These are phyloP conservation scores for Solanum piurae DNA, from an alignment of 257 asterid species.

Conservation along the genomic window DNA sequence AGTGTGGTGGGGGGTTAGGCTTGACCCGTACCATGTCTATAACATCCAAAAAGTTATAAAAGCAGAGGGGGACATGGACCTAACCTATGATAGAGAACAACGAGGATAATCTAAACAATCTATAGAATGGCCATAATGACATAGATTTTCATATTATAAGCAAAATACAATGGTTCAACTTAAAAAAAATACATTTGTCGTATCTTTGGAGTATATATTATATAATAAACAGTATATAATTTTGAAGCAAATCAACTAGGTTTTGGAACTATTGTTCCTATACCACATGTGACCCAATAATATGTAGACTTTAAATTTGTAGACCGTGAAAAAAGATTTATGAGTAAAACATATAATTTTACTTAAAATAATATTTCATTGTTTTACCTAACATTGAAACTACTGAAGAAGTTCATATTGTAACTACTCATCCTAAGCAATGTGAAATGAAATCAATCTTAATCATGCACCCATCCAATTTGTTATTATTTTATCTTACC, in stretches of 20 bases:
- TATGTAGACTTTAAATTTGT: no score
- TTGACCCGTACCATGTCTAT: not conserved
- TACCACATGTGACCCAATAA: not conserved
- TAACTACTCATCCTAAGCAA: not conserved
- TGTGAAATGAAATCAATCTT: not conserved
- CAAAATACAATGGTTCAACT: not conserved
- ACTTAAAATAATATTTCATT: not conserved
- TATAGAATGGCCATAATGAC: no score
- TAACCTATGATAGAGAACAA: not conserved
- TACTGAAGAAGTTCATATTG: not conserved
- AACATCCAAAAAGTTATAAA: not conserved
- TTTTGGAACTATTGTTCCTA: not conserved
- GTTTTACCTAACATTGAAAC: not conserved
- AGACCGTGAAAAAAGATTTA: not conserved
- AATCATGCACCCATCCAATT: not conserved
- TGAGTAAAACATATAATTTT: not conserved
- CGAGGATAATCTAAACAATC: not conserved
- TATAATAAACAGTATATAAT: no score
- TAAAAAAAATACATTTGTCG: no score
- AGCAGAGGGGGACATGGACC: not conserved
- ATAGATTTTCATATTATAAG: not conserved
- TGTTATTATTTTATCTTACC: not conserved
- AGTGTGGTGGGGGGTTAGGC: no score
- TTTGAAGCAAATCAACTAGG: not conserved
- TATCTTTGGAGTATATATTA: no score